Base-by-base conservation (phyloP, 176 grass and related monocot genomes). In the Urochloa ruziziensis region DNA sequence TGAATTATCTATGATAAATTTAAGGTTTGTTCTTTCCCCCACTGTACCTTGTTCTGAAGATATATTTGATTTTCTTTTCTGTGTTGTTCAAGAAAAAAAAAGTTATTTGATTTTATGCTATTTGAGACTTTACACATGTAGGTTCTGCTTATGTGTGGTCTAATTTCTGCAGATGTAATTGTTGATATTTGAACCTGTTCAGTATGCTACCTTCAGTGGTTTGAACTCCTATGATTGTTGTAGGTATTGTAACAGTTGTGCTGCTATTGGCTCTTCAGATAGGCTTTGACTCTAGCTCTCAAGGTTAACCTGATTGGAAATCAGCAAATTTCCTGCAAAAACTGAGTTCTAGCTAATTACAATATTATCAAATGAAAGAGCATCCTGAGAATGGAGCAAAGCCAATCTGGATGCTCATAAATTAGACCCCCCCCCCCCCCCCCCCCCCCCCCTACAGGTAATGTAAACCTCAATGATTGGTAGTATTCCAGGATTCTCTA, bases 291-390 rank as follows among this genome's bases (percentile, higher is more conserved):
- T 8, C 33, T 62, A 63, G 39, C 46, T 18, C 77, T 19, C 18
- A 65, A 43, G 52, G 62, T 34, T 71, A 62, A 79, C 28, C 43
- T 79, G 15, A 17, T 71, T 85, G 40, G 16, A 24, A 57, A 57
- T 57, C 21, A 57, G 7, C 9, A 3, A 29, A 32, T 62, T 34
- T 29, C 43, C 5, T 62, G 54, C 54, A 72, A 80, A 79, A 49
- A 62, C 5, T 63, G 42, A 32, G 9, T 52, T 23, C 3, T 62
- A 32, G 13, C 32, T 52, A 64, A n/a, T 73, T 80, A 56, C n/a
- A 66, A 47, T 78, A 21, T 60, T 56, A 46, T 56, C n/a, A 23
- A 60, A 56, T 84, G 62, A 77, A 84, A 67, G 47, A 25, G 29
- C 36, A 77, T 19, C 54, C 63, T 27, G 37, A 46, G 78, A 85